These are phyloP conservation scores for Hypoxylon perforatum DNA, from an alignment of 495 filamentous ascomycete genomes.

Conservation along the genomic window DNA sequence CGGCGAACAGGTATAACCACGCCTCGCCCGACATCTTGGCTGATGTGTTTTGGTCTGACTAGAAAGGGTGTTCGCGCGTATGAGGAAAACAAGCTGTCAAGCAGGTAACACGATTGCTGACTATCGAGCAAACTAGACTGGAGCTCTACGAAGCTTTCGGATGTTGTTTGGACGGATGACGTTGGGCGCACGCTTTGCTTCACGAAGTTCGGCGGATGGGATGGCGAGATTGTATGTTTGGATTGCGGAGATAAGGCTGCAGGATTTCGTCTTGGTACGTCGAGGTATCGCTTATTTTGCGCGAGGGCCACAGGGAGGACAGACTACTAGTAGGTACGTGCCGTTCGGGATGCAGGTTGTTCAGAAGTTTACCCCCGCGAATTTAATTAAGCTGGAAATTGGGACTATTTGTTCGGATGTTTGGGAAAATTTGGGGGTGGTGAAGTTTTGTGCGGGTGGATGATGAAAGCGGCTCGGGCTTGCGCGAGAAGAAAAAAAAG, in stretches of 20 bases:
- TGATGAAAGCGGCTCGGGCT: slow-evolving; percentile 50
- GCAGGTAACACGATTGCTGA: slow-evolving; percentile 1
- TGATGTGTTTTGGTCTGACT: slow-evolving; percentile 21
- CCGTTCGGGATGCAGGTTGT: slow-evolving; percentile 19
- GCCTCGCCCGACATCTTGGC: slow-evolving; percentile 97
- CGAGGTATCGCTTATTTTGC: slow-evolving; percentile 16
- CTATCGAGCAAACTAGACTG: neutral
- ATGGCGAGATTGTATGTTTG: slow-evolving; percentile 10
- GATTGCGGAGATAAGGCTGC: slow-evolving; percentile 46
- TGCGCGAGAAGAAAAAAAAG: slow-evolving; percentile 34
- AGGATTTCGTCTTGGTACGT: slow-evolving; percentile 13
- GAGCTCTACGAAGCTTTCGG: slow-evolving; percentile 2
- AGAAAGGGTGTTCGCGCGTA: slow-evolving; percentile 12
- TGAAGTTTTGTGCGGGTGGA: slow-evolving; percentile 41
- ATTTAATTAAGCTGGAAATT: slow-evolving; percentile 36
- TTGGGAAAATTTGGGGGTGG: slow-evolving; percentile 30
- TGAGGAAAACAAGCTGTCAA: slow-evolving; percentile 9
- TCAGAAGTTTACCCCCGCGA: slow-evolving; percentile 29
- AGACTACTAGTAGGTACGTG: slow-evolving; percentile 21
- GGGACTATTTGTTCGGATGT: slow-evolving; percentile 29
- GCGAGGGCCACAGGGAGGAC: slow-evolving; percentile 13
- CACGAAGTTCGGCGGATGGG: slow-evolving; percentile 21
- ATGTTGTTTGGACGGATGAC: slow-evolving; percentile 7
- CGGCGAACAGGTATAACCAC: slow-evolving; percentile 98
- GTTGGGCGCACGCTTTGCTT: slow-evolving; percentile 24